Evolutionary conservation across 140 eudicot genomes (phyloP), one percentile per base, ranked within the genome.

Genomic region (Stevia rebaudiana): DNA sequence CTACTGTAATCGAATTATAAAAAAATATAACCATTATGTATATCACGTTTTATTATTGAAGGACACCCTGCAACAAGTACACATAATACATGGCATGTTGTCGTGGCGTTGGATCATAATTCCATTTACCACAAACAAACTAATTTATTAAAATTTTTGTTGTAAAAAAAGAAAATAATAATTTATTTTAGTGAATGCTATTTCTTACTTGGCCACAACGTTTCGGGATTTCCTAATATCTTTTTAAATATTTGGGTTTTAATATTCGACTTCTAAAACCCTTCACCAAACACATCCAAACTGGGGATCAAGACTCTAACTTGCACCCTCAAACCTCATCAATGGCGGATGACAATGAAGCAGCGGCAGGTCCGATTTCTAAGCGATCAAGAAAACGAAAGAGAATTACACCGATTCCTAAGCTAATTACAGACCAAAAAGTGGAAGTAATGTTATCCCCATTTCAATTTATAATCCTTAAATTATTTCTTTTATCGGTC

Each of bases 201-300:
- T 10, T 67, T 56, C 74, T 74, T 75, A 75, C 79, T 75, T 75
- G 71, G 75, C 70, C 75, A 75, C 75, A 68, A 75, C 79, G 79
- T 75, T 75, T 74, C 65, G 64, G 28, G 6, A 41, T 48, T 23
- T 42, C 64, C 57, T 7, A 55, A 50, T 59, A 18, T 65, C 9
- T 75, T 59, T 60, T 42, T 1, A 15, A 53, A 25, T 33, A 44
- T 72, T 53, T 63, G 77, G 77, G 77, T 72, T 72, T 69, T 72
- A 72, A 63, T 44, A 63, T 52, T 63, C 46, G 24, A 60, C 41
- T 18, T 64, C 80, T 75, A 75, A 75, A 75, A 75, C 80, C 80
- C 75, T 73, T 50, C 69, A 73, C 78, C 78, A 64, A 64, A 73
- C 78, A 64, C 79, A 28, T 59, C 57, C 51, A 48, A 49, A 66